phyloP scores from a whole-genome alignment of 257 asterid genomes.

The Solanum arcanum region DNA sequence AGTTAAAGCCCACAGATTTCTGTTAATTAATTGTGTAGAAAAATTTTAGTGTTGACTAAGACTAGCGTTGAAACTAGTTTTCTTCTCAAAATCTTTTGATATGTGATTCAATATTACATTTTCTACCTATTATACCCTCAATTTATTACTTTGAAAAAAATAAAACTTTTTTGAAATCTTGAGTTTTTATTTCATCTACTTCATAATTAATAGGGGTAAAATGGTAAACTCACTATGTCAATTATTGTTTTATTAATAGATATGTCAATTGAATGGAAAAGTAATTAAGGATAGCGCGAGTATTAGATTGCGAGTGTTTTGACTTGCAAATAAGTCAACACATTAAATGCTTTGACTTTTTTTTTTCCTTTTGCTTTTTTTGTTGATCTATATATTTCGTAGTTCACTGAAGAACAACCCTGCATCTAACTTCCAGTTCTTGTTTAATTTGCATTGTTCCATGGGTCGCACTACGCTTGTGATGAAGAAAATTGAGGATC shows the following conservation, averaged over 20 bases:
- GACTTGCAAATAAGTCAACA: neutral
- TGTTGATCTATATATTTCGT: neutral
- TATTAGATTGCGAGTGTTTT: neutral
- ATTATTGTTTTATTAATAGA: no score
- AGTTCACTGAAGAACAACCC: neutral
- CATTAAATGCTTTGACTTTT: neutral
- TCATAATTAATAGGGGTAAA: no score
- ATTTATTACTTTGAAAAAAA: no score
- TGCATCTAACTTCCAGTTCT: neutral
- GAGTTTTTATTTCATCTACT: no score
- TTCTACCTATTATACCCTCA: neutral
- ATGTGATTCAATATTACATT: constrained; percentile 3
- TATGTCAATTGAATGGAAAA: no score
- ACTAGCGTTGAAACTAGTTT: neutral
- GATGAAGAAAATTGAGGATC: constrained; percentile 36
- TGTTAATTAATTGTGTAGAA: neutral
- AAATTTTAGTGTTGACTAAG: neutral
- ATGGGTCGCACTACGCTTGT: constrained; percentile 59
- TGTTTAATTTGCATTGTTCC: neutral
- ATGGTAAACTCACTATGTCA: no score
- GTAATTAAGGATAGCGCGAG: no score
- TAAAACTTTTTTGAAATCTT: no score
- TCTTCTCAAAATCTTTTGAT: neutral
- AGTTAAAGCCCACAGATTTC: neutral
- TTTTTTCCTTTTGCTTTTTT: neutral